Evolutionary conservation across 257 asterid species (phyloP).

Genomic region (Euphrasia confusa): DNA sequence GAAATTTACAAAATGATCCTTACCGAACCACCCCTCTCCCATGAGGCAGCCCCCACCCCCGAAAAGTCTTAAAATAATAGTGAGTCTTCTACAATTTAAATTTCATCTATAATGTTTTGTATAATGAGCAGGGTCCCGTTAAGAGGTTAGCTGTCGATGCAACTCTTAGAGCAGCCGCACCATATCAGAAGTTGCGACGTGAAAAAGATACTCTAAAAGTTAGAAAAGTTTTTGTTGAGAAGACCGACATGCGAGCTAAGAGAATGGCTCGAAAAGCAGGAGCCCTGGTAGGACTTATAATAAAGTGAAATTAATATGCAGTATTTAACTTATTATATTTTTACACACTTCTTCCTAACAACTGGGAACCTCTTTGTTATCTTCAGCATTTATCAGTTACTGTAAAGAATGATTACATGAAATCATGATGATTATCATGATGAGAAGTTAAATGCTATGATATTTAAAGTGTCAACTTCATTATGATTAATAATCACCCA

Average conservation of each 20-base stretch:
- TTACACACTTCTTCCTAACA: constrained; percentile 19
- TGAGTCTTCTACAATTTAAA: constrained; percentile 3
- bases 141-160: constrained; percentile 99
- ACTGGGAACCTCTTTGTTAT: constrained; percentile 1
- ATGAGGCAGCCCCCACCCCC: not conserved
- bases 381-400: not conserved
- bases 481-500: not conserved
- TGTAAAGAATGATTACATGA: not conserved
- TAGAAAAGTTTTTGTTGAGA: constrained; percentile 84
- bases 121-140: constrained; percentile 77
- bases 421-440: constrained; percentile 4
- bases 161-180: constrained; percentile 99
- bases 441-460: constrained; percentile 5
- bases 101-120: constrained; percentile 28
- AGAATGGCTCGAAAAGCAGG: constrained; percentile 99
- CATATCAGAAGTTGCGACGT: constrained; percentile 91
- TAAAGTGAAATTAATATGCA: not conserved
- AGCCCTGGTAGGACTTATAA: constrained; percentile 69
- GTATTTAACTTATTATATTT: constrained; percentile 14
- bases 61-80: too few species aligned
- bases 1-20: not conserved
- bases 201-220: constrained; percentile 66
- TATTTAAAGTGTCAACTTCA: constrained; percentile 6
- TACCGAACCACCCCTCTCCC: not conserved
- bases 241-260: constrained; percentile 96